Evolutionary conservation across 805 yeast genomes (phyloP), one percentile per base, ranked within the genome.

Genomic region (Wickerhamiella cacticola): DNA sequence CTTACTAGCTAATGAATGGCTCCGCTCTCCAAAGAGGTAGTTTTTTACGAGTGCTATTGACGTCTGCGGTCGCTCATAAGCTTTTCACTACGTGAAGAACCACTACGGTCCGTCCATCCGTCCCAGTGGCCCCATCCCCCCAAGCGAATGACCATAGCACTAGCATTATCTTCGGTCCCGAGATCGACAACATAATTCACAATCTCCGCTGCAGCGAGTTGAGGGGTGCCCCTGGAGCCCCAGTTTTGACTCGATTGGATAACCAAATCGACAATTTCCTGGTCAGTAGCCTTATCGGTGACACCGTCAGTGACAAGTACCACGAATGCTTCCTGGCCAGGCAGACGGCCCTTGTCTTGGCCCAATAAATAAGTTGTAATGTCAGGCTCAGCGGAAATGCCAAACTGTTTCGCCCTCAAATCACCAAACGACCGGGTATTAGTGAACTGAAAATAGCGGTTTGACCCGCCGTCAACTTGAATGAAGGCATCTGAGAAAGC

Each of bases 121-220:
- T 92, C 89, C 96, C 98, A 92, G 48, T 78, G 74, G 5, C 95
- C 96, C 98, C 98, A 92, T 8, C 95, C 95, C 29, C 74, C 72
- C 48, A 92, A 67, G 50, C 94, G 69, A 9, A 89, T 64, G 3
- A 92, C 83, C 52, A 82, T 59, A 61, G 96, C 86, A 2, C 96
- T 86, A n/a, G 97, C 94, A 64, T 92, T 92, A 62, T 92, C 98
- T 57, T 84, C 87, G 2, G 95, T 92, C 12, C 95, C 95, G 7
- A 88, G 74, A 36, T 83, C 83, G 60, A 82, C 87, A 9, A 87
- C 81, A 61, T 79, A 92, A 56, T 79, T 74, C 10, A 89, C 76
- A 16, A 92, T 82, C 60, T 88, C 96, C 51, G 76, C 78, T 0
- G 96, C 88, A 31, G 94, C 84, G 40, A 68, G 74, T 56, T 84